Percentiles rank a stretch among this genome's conserved stretches.
phyloP scores from a whole-genome alignment of 306 rosid species.

The Adenanthera pavonina region DNA sequence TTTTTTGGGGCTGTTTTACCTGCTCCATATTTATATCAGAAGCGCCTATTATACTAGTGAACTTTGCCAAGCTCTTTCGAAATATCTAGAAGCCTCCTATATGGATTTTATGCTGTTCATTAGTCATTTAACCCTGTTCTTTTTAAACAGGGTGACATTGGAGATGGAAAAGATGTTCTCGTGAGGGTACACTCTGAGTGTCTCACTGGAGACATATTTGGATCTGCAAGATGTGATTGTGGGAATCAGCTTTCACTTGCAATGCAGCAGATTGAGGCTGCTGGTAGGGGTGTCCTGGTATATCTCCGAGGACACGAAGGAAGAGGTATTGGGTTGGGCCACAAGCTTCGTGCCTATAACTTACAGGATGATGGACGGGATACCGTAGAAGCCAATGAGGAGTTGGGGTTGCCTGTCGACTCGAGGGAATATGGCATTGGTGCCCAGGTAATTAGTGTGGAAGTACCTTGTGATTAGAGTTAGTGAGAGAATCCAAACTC shows the following conservation, averaged over 20 bases:
- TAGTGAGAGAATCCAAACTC: too few species aligned
- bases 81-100: background rate
- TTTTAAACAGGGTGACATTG: constrained; percentile 80
- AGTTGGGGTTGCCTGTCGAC: constrained; percentile 92
- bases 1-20: background rate
- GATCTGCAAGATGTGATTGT: constrained; percentile 96
- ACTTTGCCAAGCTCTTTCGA: background rate
- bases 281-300: constrained; percentile 87
- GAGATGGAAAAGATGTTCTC: constrained; percentile 84
- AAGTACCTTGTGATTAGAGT: background rate
- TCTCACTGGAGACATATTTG: constrained; percentile 96
- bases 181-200: constrained; percentile 99
- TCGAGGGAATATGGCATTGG: constrained; percentile 97
- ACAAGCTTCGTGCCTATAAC: constrained; percentile 92
- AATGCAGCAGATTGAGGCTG: constrained; percentile 95
- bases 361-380: constrained; percentile 86
- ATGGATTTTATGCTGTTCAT: background rate
- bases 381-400: constrained; percentile 95
- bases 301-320: constrained; percentile 98
- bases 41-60: background rate
- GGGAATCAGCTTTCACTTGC: constrained; percentile 91
- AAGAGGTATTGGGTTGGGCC: constrained; percentile 96
- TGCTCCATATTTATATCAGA: too few species aligned
- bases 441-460: constrained; percentile 70
- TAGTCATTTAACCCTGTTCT: constrained; percentile 8